A percentile compares a stretch with the other conserved stretches of the same genome.
These are phyloP conservation scores for Grammothele lineata DNA, from an alignment of 768 basidiomycete genomes.

Conservation along the genomic window DNA sequence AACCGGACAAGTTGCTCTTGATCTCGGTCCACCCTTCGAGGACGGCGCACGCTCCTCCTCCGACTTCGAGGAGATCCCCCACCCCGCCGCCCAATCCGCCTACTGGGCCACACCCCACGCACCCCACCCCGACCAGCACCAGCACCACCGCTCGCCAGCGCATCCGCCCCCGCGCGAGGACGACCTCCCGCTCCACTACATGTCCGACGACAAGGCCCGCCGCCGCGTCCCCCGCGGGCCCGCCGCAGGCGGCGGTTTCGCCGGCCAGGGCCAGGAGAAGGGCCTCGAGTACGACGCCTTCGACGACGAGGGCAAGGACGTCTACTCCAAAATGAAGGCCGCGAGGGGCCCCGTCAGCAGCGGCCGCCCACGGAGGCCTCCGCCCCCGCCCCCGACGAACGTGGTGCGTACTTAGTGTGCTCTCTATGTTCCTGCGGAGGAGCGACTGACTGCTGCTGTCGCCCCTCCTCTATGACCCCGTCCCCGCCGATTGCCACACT, in stretches of 20 bases:
- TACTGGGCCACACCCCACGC: too few species aligned
- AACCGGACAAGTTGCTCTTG: slow-evolving; percentile 56
- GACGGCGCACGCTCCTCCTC: slow-evolving; percentile 47
- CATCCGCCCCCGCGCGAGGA: slow-evolving; percentile 29
- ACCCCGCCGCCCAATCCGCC: slow-evolving; percentile 40
- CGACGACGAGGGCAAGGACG: slow-evolving; percentile 66
- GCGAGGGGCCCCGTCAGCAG: slow-evolving; percentile 30
- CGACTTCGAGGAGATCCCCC: slow-evolving; percentile 69
- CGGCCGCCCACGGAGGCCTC: slow-evolving; percentile 59
- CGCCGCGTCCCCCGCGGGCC: slow-evolving; percentile 39
- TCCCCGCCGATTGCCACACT: too few species aligned
- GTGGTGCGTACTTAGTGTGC: slow-evolving; percentile 19
- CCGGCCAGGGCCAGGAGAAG: slow-evolving; percentile 20
- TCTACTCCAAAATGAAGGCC: slow-evolving; percentile 42
- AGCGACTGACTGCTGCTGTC: too few species aligned
- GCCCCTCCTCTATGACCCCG: too few species aligned
- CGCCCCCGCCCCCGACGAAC: slow-evolving; percentile 61
- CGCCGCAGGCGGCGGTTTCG: slow-evolving; percentile 25
- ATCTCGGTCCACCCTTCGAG: slow-evolving; percentile 58
- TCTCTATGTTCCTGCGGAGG: not conserved
- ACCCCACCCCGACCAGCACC: slow-evolving; percentile 47
- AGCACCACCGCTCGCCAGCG: slow-evolving; percentile 12
- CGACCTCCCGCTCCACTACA: slow-evolving; percentile 47
- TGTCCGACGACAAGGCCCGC: slow-evolving; percentile 47
- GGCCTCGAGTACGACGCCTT: slow-evolving; percentile 34